Evolutionary conservation across 139 green algal species (phyloP), one percentile per base, ranked within the genome.

Genomic region (Chlamydomonas applanata): DNA sequence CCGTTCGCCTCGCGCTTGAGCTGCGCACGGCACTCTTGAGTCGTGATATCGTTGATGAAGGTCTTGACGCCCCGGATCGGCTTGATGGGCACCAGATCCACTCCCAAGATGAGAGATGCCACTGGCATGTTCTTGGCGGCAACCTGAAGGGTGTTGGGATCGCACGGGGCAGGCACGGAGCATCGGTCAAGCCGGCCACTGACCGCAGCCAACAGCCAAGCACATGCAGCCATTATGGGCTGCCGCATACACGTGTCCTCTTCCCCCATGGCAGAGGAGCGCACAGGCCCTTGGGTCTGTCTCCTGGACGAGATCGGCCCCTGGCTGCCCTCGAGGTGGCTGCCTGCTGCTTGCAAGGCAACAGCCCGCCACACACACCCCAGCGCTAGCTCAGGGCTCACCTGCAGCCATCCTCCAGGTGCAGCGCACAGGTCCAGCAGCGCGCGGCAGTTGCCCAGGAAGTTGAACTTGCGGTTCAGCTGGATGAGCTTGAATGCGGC

Each of bases 401-500:
- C 72, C 59, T 70, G 59, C 44, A 90, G 79, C 86, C 82, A 88
- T 40, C 84, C 84, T 72, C 94, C 94, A 71, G 96, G 96, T 1
- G 96, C 96, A n/a, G 96, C 96, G 76, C 96, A 99, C 20, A 99
- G 87, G 77, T 99, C 96, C 35, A 99, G 83, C 40, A 97, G 59
- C 0, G 89, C 81, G 2, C 83, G 69, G 74, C 91, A 90, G 25
- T 87, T 90, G 27, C 79, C 72, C 5, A 99, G 85, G 79, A 99
- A 97, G 67, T 95, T 83, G 78, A 94, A 98, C 84, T 98, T 97
- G 34, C 93, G 83, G 85, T 99, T 98, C 13, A 99, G 90, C 85
- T 99, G 96, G 27, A 99, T 93, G 13, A 99, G 91, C 92, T 99
- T 99, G 86, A 99, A 99, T 1, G 96, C 94, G 44, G 96, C 95